Conservation (phyloP, 345 rosid genomes). For the Pistacia vera region DNA sequence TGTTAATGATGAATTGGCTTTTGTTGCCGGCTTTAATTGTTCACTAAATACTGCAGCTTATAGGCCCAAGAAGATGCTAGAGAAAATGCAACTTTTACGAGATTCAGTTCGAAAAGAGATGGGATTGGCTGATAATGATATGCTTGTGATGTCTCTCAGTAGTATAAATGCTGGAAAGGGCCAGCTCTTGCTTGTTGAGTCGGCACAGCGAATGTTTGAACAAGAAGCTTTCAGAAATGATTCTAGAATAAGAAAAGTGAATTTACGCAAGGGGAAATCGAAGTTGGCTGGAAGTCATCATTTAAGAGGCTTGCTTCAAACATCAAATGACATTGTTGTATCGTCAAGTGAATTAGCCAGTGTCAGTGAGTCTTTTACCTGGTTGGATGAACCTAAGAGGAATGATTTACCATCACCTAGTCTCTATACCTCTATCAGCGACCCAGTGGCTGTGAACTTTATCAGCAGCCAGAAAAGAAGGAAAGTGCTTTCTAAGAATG, state of each 20-base stretch:
- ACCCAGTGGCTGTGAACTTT: conserved; percentile 19
- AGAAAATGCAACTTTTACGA: conserved; percentile 59
- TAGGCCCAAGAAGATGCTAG: conserved; percentile 63
- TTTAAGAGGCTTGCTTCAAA: conserved; percentile 64
- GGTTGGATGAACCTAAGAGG: conserved; percentile 25
- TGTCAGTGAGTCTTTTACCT: conserved; percentile 18
- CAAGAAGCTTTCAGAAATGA: conserved; percentile 29
- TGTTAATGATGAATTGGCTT: conserved; percentile 92
- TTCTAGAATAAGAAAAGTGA: conserved; percentile 40
- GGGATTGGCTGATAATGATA: conserved; percentile 70
- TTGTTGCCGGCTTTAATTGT: conserved; percentile 76
- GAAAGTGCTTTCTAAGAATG: conserved; percentile 31
- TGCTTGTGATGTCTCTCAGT: conserved; percentile 92
- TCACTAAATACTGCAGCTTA: conserved; percentile 73
- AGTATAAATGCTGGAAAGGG: conserved; percentile 95
- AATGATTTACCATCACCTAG: conserved; percentile 21
- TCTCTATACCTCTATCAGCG: conserved; percentile 10
- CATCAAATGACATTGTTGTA: conserved; percentile 21
- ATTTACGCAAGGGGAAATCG: conserved; percentile 27
- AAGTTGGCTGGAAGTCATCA: conserved; percentile 55
- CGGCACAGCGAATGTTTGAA: conserved; percentile 52
- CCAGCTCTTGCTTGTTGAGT: conserved; percentile 85
- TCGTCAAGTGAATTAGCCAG: conserved; percentile 22
- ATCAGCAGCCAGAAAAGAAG: conserved; percentile 27
- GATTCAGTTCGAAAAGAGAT: conserved; percentile 73